Conservation (phyloP, 2,329 filamentous ascomycete species). For the Neophaeococcomyces mojaviensis region DNA sequence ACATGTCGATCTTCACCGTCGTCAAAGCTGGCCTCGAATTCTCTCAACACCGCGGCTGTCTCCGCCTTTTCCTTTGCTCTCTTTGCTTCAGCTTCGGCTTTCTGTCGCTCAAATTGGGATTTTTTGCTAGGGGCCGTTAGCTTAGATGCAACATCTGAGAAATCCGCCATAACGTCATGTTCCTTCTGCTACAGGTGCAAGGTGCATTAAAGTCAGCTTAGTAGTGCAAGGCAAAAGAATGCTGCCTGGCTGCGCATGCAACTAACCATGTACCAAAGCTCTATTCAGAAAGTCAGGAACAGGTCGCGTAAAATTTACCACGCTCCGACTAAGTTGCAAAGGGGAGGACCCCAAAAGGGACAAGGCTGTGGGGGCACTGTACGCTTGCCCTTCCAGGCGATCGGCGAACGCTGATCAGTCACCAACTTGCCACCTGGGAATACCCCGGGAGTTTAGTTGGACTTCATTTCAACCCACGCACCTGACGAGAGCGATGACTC, state of each 20-base stretch:
- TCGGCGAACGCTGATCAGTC: neutral
- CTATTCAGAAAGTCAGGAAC: too few species aligned
- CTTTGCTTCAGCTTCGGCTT: slow-evolving; percentile 84
- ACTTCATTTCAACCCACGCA: too few species aligned
- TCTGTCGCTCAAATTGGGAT: slow-evolving; percentile 80
- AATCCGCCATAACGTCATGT: slow-evolving; percentile 31
- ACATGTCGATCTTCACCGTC: slow-evolving; percentile 31
- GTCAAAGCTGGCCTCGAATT: slow-evolving; percentile 69
- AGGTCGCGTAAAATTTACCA: too few species aligned
- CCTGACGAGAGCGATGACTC: too few species aligned
- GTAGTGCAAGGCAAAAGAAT: slow-evolving; percentile 4
- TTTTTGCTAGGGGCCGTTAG: slow-evolving; percentile 69
- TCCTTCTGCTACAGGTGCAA: neutral
- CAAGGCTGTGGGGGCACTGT: neutral
- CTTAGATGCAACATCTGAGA: slow-evolving; percentile 69
- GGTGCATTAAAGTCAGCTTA: neutral
- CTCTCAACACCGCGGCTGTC: slow-evolving; percentile 76
- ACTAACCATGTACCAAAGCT: neutral
- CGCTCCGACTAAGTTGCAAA: too few species aligned
- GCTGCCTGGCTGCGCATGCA: slow-evolving; percentile 4
- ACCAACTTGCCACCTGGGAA: neutral
- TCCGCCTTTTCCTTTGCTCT: slow-evolving; percentile 75
- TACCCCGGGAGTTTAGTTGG: neutral
- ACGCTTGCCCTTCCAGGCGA: slow-evolving; percentile 1
- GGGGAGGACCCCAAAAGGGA: too few species aligned